Conservation (phyloP, 2,329 filamentous ascomycete species). For the Neurospora crassa region DNA sequence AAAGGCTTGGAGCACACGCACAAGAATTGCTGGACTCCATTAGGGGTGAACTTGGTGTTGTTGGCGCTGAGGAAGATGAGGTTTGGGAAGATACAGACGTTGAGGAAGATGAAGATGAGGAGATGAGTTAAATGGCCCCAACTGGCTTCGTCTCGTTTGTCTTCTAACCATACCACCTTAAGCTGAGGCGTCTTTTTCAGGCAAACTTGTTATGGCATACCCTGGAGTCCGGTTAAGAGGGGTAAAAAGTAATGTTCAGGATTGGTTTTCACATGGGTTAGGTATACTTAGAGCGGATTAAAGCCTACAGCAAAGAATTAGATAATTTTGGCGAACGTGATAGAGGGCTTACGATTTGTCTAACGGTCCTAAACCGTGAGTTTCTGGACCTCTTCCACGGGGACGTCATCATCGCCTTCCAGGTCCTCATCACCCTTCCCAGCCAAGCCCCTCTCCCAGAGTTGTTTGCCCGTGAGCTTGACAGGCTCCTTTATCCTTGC, state of each 20-base stretch:
- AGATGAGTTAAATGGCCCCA: constrained; percentile 15
- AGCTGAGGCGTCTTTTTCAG: constrained; percentile 6
- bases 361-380: constrained; percentile 56
- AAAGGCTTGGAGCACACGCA: constrained; percentile 65
- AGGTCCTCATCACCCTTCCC: constrained; percentile 58
- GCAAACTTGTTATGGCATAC: constrained; percentile 7
- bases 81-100: constrained; percentile 40
- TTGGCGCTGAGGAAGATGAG: constrained; percentile 38
- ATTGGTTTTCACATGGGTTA: constrained; percentile 1
- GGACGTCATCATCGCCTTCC: constrained; percentile 52
- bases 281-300: not conserved
- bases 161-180: not conserved
- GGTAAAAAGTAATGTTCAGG: constrained; percentile 3
- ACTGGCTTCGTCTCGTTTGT: not conserved
- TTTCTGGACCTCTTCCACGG: constrained; percentile 54
- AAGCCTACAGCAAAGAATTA: not conserved
- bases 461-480: constrained; percentile 61
- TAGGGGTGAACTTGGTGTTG: constrained; percentile 54
- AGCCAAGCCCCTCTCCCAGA: constrained; percentile 68
- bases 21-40: constrained; percentile 58
- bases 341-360: not conserved
- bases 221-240: constrained; percentile 6
- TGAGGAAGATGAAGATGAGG: constrained; percentile 46
- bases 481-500: constrained; percentile 65
- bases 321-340: not conserved